These are phyloP conservation scores for Neurospora hispaniola DNA, from an alignment of 495 filamentous ascomycete genomes.

Conservation along the genomic window DNA sequence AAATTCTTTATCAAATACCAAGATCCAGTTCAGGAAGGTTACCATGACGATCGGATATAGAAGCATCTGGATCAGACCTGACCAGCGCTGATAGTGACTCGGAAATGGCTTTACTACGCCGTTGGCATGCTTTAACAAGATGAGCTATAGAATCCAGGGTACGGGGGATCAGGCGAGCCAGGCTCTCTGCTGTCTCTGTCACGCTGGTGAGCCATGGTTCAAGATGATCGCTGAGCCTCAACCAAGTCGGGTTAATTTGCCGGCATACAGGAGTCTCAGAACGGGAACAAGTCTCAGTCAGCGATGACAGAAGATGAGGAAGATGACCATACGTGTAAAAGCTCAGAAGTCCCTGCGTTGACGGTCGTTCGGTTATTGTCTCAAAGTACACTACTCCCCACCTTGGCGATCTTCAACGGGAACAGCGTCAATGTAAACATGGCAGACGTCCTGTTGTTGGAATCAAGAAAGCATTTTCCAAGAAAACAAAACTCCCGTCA, in stretches of 20 bases:
- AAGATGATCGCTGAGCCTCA: background rate
- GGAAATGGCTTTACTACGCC: background rate
- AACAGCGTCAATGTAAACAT: background rate
- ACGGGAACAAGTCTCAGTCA: background rate
- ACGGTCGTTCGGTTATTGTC: background rate
- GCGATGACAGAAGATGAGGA: background rate
- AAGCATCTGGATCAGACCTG: background rate
- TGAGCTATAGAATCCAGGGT: background rate
- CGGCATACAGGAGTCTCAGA: background rate
- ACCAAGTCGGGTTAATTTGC: background rate
- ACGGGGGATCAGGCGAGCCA: background rate
- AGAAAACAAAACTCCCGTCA: background rate
- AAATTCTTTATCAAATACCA: background rate
- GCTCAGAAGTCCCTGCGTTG: background rate
- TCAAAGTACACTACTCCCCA: background rate
- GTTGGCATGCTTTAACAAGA: background rate
- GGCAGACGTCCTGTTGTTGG: background rate
- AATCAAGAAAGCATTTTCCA: background rate
- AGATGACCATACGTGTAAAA: background rate
- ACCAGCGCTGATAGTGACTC: background rate
- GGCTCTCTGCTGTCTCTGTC: background rate
- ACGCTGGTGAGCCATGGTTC: background rate
- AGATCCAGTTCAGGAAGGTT: background rate
- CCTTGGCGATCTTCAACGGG: background rate
- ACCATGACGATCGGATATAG: background rate